These are phyloP conservation scores for Podaxis sp. DNA, from an alignment of 768 basidiomycete species.

Conservation along the genomic window DNA sequence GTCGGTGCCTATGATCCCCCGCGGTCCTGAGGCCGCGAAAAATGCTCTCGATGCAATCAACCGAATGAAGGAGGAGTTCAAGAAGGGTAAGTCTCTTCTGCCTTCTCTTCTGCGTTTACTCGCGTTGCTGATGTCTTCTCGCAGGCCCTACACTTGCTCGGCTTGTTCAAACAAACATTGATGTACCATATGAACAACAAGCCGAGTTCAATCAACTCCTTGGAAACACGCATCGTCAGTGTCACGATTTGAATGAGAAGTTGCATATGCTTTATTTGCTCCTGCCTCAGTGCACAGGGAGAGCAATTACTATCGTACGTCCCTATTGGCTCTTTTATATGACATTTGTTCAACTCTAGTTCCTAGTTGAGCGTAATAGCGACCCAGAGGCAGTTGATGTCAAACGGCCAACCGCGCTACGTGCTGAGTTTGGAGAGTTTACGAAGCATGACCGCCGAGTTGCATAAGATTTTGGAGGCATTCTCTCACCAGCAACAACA, in stretches of 20 bases:
- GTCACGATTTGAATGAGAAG: conserved; percentile 47
- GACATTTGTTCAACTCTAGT: conserved; percentile 4
- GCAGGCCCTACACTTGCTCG: not conserved
- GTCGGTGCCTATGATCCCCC: not conserved
- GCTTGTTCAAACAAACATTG: conserved; percentile 17
- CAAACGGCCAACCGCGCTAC: conserved; percentile 38
- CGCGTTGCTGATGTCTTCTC: conserved; percentile 9
- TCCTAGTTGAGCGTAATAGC: conserved; percentile 41
- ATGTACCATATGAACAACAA: conserved; percentile 53
- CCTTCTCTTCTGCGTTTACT: not conserved
- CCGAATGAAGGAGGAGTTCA: conserved; percentile 12
- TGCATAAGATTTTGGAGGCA: conserved; percentile 36
- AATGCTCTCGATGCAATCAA: conserved; percentile 6
- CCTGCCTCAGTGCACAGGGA: conserved; percentile 45
- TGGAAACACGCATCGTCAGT: conserved; percentile 45
- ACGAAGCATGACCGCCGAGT: conserved; percentile 42
- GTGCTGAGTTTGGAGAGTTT: conserved; percentile 38
- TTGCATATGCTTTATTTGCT: conserved; percentile 46
- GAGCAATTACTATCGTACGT: conserved; percentile 55
- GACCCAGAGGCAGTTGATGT: conserved; percentile 41
- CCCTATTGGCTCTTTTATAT: not conserved
- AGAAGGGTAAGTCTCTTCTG: conserved; percentile 18
- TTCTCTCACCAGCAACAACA: conserved; percentile 25
- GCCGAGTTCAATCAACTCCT: conserved; percentile 49
- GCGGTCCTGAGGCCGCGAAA: conserved; percentile 2